phyloP scores from a whole-genome alignment of 495 filamentous ascomycete species.

The Aspergillus olivimuriae region DNA sequence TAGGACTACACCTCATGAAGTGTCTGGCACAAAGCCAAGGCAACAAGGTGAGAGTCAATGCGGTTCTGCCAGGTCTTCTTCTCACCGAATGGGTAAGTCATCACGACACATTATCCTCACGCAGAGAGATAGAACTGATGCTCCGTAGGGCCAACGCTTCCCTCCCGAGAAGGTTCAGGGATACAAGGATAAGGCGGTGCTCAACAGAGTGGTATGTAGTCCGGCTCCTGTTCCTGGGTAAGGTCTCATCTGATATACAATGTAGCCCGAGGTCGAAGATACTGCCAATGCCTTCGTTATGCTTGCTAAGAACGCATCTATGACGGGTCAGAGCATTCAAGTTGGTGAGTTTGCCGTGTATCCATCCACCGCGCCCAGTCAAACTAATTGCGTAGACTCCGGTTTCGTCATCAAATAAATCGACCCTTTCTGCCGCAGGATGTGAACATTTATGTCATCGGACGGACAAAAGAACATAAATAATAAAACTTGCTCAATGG shows the following conservation, averaged over 20 bases:
- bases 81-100: conserved; percentile 64
- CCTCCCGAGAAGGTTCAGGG: conserved; percentile 32
- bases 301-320: conserved; percentile 49
- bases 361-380: background rate
- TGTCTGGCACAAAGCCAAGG: conserved; percentile 64
- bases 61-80: conserved; percentile 59
- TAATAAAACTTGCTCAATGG: background rate
- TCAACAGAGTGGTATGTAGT: conserved; percentile 39
- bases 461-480: background rate
- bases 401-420: conserved; percentile 25
- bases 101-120: background rate
- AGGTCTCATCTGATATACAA: conserved; percentile 7
- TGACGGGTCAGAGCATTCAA: conserved; percentile 50
- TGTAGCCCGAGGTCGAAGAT: conserved; percentile 50
- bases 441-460: too few relatives aligned
- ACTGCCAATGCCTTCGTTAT: conserved; percentile 46
- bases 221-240: background rate
- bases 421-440: background rate
- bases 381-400: conserved; percentile 26
- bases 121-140: conserved; percentile 3
- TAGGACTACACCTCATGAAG: conserved; percentile 63
- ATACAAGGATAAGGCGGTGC: conserved; percentile 28
- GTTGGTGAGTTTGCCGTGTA: conserved; percentile 35
- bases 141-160: conserved; percentile 39
- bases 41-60: conserved; percentile 59